These are phyloP conservation scores for Hagleromyces aurorensis DNA, from an alignment of 805 yeast species.

Conservation along the genomic window DNA sequence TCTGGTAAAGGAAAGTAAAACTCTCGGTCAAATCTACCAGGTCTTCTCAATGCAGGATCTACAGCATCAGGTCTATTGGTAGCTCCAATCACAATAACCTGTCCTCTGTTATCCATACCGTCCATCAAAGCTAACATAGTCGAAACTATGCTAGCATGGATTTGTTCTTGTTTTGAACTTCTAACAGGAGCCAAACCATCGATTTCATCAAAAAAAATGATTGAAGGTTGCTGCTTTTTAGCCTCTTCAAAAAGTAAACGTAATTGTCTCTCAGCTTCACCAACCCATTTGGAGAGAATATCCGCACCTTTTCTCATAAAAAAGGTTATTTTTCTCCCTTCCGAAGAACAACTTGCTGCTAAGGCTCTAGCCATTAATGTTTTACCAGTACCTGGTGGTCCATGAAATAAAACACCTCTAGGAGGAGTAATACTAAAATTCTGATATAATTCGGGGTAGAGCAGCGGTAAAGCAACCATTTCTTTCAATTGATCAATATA, in stretches of 20 bases:
- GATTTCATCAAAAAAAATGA: constrained; percentile 94
- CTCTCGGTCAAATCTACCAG: constrained; percentile 95
- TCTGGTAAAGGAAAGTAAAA: constrained; percentile 94
- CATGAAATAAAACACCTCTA: constrained; percentile 93
- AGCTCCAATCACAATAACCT: constrained; percentile 96
- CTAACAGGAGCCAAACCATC: constrained; percentile 98
- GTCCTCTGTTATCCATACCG: constrained; percentile 98
- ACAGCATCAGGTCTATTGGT: constrained; percentile 96
- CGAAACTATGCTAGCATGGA: constrained; percentile 94
- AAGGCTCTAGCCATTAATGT: constrained; percentile 96
- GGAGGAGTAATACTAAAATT: constrained; percentile 92
- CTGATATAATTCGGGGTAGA: constrained; percentile 90
- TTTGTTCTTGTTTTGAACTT: constrained; percentile 95
- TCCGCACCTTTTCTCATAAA: constrained; percentile 99
- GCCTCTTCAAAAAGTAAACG: constrained; percentile 92
- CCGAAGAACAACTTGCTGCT: constrained; percentile 89
- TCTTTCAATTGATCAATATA: constrained; percentile 90
- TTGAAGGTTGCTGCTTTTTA: constrained; percentile 88
- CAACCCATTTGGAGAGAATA: constrained; percentile 95
- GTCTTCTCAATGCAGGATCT: constrained; percentile 96
- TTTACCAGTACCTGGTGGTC: constrained; percentile 99
- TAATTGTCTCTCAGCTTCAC: constrained; percentile 95
- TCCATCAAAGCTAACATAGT: constrained; percentile 95
- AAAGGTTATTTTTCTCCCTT: constrained; percentile 80
- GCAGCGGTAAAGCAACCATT: constrained; percentile 88